phyloP scores from a whole-genome alignment of 2,329 filamentous ascomycete species.

The Penicillium sclerotiorum region DNA sequence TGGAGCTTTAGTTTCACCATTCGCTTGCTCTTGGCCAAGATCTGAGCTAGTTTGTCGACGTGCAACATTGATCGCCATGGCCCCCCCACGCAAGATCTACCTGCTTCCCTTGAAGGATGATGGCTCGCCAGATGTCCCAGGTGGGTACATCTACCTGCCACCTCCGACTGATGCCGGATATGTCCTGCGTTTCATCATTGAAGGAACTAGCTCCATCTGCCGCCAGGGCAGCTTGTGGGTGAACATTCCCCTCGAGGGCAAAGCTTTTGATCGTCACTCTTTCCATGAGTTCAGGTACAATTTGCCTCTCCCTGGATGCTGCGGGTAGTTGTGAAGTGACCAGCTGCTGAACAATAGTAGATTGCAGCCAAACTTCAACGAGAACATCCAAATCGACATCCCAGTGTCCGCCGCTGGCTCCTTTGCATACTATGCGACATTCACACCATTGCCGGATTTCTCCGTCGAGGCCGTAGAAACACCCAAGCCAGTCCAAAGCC shows the following conservation, averaged over 20 bases:
- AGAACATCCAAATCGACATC: conserved; percentile 85
- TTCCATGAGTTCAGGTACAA: conserved; percentile 89
- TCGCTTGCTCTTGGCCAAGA: neutral
- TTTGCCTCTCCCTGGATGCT: neutral
- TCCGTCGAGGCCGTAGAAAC: conserved; percentile 58
- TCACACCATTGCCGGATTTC: conserved; percentile 80
- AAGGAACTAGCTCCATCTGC: conserved; percentile 94
- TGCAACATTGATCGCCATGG: conserved; percentile 22
- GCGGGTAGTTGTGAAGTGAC: conserved; percentile 1
- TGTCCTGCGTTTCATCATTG: conserved; percentile 82
- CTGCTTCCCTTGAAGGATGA: conserved; percentile 88
- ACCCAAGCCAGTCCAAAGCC: conserved; percentile 66
- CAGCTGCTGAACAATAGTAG: conserved; percentile 43
- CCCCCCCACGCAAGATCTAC: conserved; percentile 64
- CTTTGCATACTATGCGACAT: conserved; percentile 93
- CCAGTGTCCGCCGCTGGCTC: conserved; percentile 81
- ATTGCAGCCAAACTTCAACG: conserved; percentile 88
- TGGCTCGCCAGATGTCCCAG: conserved; percentile 85
- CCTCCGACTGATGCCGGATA: conserved; percentile 74
- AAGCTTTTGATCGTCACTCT: conserved; percentile 72
- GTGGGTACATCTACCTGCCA: conserved; percentile 89
- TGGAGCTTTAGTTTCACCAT: neutral
- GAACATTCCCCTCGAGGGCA: conserved; percentile 80
- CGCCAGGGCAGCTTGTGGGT: conserved; percentile 94
- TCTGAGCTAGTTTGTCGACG: neutral